Conservation (phyloP, 2,329 filamentous ascomycete species). For the Neopestalotiopsis clavispora region DNA sequence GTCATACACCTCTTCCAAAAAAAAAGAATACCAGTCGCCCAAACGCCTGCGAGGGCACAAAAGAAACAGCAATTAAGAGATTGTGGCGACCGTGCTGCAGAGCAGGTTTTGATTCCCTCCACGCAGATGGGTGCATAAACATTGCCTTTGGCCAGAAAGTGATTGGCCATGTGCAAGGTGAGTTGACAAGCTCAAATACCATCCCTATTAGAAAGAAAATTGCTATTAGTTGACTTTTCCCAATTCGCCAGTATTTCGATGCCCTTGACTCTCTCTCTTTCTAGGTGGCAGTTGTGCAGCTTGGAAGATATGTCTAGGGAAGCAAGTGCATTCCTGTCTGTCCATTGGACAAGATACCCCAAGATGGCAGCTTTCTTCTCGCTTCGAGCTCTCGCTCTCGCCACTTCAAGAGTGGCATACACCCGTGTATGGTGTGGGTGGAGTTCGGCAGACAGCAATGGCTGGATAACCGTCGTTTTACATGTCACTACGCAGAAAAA, state of each 20-base stretch:
- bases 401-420: background rate
- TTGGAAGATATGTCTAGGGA: background rate
- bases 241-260: slow-evolving; percentile 5
- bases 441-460: background rate
- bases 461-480: background rate
- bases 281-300: background rate
- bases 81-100: background rate
- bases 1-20: background rate
- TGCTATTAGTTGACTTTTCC: slow-evolving; percentile 24
- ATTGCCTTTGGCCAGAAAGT: background rate
- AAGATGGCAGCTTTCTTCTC: background rate
- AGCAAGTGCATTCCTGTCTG: background rate
- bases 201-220: slow-evolving; percentile 25
- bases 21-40: background rate
- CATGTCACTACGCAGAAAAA: slow-evolving; percentile 20
- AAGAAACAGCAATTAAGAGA: background rate
- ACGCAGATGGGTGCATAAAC: slow-evolving; percentile 2
- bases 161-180: background rate
- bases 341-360: background rate
- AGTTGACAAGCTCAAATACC: slow-evolving; percentile 23
- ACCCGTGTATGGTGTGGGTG: background rate
- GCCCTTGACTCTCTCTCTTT: background rate
- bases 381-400: background rate
- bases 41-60: background rate
- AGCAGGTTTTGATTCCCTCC: background rate